A percentile compares a stretch with the other conserved stretches of the same genome.
These are phyloP conservation scores for Irpex sp. DNA, from an alignment of 1,284 basidiomycete genomes.

Conservation along the genomic window DNA sequence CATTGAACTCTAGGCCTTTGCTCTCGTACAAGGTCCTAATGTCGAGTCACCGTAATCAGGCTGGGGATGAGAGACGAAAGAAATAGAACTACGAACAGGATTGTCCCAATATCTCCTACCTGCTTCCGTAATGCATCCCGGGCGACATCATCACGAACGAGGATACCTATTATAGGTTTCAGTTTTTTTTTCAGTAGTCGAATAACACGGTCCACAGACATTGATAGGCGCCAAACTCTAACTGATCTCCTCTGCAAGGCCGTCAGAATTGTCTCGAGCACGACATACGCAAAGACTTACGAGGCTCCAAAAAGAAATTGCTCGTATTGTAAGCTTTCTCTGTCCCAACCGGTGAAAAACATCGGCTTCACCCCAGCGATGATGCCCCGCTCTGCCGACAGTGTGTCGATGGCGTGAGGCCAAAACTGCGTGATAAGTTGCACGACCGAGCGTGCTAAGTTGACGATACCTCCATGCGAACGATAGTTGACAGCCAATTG, in stretches of 20 bases:
- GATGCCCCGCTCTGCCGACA: conserved; percentile 55
- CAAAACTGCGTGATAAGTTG: conserved; percentile 59
- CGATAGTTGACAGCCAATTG: conserved; percentile 66
- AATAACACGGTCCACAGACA: conserved; percentile 36
- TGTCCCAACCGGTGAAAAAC: conserved; percentile 54
- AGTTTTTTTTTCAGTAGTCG: too few species aligned
- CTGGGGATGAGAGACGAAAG: too few species aligned
- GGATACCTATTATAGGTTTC: conserved; percentile 43
- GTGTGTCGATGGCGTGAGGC: conserved; percentile 61
- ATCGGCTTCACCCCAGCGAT: conserved; percentile 58
- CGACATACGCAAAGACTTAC: conserved; percentile 21
- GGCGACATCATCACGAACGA: conserved; percentile 61
- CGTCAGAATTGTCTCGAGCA: too few species aligned
- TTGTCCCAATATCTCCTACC: conserved; percentile 48
- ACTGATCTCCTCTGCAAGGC: conserved; percentile 33
- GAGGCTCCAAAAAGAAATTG: conserved; percentile 54
- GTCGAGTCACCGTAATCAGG: too few species aligned
- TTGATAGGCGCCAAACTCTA: conserved; percentile 68
- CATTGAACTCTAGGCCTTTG: conserved; percentile 74
- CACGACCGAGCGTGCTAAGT: conserved; percentile 61
- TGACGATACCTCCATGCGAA: conserved; percentile 63
- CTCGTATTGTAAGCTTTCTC: conserved; percentile 48
- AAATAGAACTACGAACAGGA: too few species aligned
- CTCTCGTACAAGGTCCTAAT: conserved; percentile 67
- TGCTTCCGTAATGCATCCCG: conserved; percentile 43